A percentile compares a stretch with the other conserved stretches of the same genome.
phyloP scores from a whole-genome alignment of 106 monocot genomes.

The Posidonia australis region DNA sequence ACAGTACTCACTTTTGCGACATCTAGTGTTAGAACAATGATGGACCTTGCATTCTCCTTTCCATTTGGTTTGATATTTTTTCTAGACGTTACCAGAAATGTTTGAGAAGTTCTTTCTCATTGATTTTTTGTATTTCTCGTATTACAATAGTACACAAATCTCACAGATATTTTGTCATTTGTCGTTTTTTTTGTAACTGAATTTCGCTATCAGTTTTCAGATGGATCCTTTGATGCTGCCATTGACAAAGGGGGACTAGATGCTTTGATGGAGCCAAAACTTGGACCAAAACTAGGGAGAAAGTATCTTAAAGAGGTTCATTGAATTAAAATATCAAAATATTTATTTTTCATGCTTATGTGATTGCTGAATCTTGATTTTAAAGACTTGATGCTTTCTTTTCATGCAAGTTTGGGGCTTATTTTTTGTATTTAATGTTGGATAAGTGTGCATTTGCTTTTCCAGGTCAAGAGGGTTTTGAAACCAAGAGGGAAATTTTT shows the following conservation, averaged over 20 bases:
- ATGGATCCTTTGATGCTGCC: conserved; percentile 68
- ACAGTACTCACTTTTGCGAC: too few species aligned
- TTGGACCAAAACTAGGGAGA: conserved; percentile 56
- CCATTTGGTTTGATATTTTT: too few species aligned
- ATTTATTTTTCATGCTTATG: neutral
- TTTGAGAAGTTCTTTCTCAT: too few species aligned
- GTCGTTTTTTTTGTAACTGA: neutral
- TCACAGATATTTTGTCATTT: neutral
- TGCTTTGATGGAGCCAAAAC: conserved; percentile 92
- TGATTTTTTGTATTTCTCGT: too few species aligned
- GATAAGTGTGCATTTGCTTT: neutral
- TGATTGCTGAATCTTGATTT: neutral
- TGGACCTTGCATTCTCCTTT: too few species aligned
- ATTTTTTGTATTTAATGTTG: neutral
- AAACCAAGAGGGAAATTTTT: conserved; percentile 72
- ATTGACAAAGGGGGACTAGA: conserved; percentile 96
- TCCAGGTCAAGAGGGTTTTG: conserved; percentile 73
- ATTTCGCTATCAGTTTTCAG: conserved; percentile 53
- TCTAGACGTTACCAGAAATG: too few species aligned
- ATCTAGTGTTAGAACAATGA: too few species aligned
- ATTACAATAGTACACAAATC: too few species aligned
- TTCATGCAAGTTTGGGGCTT: neutral
- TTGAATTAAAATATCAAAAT: neutral
- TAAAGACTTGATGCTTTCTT: too few species aligned
- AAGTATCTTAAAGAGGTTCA: conserved; percentile 91